Evolutionary conservation across 108 stramenopile species (phyloP).

Genomic region (Epipyxis sp.): DNA sequence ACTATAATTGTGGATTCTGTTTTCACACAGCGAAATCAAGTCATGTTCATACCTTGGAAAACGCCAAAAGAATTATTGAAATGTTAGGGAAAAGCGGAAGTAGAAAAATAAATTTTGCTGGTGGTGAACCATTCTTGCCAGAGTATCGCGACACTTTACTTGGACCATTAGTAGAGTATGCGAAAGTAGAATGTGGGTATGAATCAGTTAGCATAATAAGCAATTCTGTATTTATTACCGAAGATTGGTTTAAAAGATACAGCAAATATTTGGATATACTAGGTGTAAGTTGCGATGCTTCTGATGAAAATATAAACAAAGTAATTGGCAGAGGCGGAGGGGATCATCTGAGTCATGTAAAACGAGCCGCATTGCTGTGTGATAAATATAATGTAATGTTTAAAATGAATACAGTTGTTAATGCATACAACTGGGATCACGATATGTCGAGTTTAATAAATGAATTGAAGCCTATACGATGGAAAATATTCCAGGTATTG

Average conservation of each 20-base stretch:
- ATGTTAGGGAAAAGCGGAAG: not conserved
- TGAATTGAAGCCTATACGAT: constrained; percentile 10
- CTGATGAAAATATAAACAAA: not conserved
- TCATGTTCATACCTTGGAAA: not conserved
- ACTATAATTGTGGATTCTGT: not conserved
- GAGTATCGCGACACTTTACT: not conserved
- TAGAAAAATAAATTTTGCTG: not conserved
- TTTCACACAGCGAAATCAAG: not conserved
- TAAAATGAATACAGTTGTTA: not conserved
- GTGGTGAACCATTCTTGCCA: constrained; percentile 2
- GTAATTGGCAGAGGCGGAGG: not conserved
- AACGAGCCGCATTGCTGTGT: not conserved
- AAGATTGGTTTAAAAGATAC: not conserved
- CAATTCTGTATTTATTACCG: not conserved
- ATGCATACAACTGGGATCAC: not conserved
- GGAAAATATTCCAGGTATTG: constrained; percentile 1
- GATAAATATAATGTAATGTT: not conserved
- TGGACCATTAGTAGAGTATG: not conserved
- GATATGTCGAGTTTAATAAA: not conserved
- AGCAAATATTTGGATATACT: not conserved
- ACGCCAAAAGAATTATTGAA: not conserved
- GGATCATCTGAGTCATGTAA: not conserved
- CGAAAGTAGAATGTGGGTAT: not conserved
- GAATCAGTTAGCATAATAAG: not conserved
- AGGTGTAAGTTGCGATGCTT: not conserved